A percentile compares a stretch with the other conserved stretches of the same genome.
Evolutionary conservation across 176 grass and related monocot genomes (phyloP).

Genomic region (Cenchrus purpureus): DNA sequence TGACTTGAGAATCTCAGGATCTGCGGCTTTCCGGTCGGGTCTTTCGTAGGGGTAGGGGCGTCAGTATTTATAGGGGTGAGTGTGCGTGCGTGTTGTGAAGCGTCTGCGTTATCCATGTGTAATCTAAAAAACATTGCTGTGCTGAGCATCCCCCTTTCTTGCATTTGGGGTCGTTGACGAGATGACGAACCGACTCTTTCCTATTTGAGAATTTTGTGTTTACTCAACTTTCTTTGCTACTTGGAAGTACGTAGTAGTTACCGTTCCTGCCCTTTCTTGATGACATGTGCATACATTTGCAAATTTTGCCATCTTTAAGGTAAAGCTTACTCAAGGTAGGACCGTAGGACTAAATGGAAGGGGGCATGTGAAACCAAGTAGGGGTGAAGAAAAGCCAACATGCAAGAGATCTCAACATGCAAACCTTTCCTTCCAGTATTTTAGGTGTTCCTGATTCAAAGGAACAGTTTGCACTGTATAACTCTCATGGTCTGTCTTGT

Average conservation of each 20-base stretch:
- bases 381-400: not conserved
- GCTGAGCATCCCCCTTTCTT: not conserved
- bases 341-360: conserved; percentile 15
- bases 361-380: conserved; percentile 8
- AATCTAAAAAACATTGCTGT: too few relatives aligned
- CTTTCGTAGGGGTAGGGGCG: too few relatives aligned
- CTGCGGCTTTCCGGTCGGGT: too few relatives aligned
- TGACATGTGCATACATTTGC: not conserved
- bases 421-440: conserved; percentile 3
- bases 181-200: not conserved
- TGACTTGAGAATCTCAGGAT: too few relatives aligned
- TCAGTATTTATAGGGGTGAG: too few relatives aligned
- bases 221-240: not conserved
- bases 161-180: conserved; percentile 1
- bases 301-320: conserved; percentile 29
- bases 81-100: too few relatives aligned
- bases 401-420: conserved; percentile 1
- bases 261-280: not conserved
- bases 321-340: conserved; percentile 29
- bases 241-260: conserved; percentile 12
- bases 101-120: too few relatives aligned
- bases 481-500: not conserved
- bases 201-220: conserved; percentile 7
- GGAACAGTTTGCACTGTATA: not conserved
- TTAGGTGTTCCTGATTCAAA: conserved; percentile 17